Conservation (phyloP, 345 rosid genomes). For the Gossypium australe region DNA sequence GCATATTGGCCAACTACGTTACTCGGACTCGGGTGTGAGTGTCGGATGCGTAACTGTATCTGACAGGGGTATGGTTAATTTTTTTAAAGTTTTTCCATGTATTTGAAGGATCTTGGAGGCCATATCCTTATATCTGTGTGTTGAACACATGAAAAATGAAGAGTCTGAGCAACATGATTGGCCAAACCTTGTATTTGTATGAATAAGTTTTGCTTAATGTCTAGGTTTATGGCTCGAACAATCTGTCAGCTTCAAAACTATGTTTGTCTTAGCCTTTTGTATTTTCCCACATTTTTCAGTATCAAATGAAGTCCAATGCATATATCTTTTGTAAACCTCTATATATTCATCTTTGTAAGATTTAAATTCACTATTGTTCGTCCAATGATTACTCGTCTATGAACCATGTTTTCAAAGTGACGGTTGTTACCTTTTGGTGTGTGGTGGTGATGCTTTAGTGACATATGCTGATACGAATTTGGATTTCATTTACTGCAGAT, state of each 20-base stretch:
- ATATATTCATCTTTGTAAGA: not conserved
- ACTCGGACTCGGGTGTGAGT: too few species aligned
- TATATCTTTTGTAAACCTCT: not conserved
- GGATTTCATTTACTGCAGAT: conserved; percentile 32
- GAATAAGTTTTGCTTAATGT: not conserved
- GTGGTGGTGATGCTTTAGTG: not conserved
- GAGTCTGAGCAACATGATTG: not conserved
- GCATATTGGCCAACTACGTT: not conserved
- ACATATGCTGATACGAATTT: not conserved
- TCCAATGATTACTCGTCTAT: not conserved
- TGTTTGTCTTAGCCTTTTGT: not conserved
- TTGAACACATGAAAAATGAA: too few species aligned
- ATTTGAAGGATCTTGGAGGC: too few species aligned
- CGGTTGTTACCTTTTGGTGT: not conserved
- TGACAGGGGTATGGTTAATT: too few species aligned
- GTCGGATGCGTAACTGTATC: too few species aligned
- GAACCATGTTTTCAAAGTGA: not conserved
- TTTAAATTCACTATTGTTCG: not conserved
- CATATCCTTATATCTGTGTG: too few species aligned
- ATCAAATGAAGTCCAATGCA: not conserved
- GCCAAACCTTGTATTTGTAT: not conserved
- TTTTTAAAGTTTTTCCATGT: too few species aligned
- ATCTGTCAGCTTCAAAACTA: not conserved
- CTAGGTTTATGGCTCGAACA: not conserved
- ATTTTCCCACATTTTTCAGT: not conserved